Base-by-base conservation (phyloP, 2,329 filamentous ascomycete species). In the Fusarium heterosporum region DNA sequence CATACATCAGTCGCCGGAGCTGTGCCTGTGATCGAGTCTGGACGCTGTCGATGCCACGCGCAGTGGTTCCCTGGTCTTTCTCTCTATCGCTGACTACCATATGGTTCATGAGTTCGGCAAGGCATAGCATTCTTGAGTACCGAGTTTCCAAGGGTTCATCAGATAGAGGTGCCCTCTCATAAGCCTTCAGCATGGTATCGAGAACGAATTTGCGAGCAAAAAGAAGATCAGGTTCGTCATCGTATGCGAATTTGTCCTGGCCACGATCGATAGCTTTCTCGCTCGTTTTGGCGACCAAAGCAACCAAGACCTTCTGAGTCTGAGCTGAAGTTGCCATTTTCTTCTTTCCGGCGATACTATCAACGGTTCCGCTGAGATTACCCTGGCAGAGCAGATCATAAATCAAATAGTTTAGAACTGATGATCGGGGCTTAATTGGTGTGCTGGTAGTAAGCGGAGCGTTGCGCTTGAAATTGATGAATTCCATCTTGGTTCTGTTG, bases 381-480 rank as follows among this genome's bases (percentile, higher is more conserved):
- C 90, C 75, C 69, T 83, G 76, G 74, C 87, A 86, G 13, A 91
- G 80, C 17, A 99, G 83, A 61, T 91, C 91, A 71, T 92, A 93
- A 47, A 99, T 87, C 34, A 99, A 84, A 74, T 99, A 99, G 77
- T 98, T 97, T 65, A 99, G 83, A 41, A 98, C 91, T 65, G 92
- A 93, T 12, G 95, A 94, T 39, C 96, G 89, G 55, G 96, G 96
- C 78, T 98, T 98, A 16, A 96, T 94, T 7, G 96, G 96, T 2
- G 96, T 98, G 53, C 89, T 89, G 12, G 90, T 90, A 70, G 93
- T 90, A 42, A 93, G 86, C 45, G 95, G 93, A 8, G 93, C 90
- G 74, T 94, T 97, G 62, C 95, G 90, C 69, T 96, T 98, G 81
- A 97, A 99, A 78, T 97, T 98, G 82, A 99, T 97, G 76, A 99